These are phyloP conservation scores for Phytophthora melonis DNA, from an alignment of 352 stramenopile species.

Conservation along the genomic window DNA sequence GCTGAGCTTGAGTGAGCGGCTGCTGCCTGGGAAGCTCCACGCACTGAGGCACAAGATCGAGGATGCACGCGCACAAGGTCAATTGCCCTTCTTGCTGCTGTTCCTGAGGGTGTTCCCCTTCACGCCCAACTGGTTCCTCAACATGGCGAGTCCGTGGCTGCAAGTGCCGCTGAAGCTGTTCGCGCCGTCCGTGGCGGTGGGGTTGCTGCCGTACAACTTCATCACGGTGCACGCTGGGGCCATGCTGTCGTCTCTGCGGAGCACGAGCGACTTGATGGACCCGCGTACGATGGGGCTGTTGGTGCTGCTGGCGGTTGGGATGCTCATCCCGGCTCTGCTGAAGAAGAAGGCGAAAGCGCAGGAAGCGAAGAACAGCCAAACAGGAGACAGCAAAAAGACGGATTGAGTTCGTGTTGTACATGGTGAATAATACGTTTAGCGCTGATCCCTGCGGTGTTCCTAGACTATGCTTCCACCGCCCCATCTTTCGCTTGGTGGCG, in stretches of 20 bases:
- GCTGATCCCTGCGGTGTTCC: neutral
- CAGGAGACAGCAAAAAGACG: conserved; percentile 29
- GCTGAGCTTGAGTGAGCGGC: conserved; percentile 61
- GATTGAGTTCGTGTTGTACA: conserved; percentile 26
- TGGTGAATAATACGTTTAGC: conserved; percentile 6
- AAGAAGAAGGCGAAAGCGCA: conserved; percentile 47
- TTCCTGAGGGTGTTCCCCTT: conserved; percentile 87
- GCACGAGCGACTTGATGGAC: conserved; percentile 75
- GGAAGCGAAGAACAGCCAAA: conserved; percentile 9
- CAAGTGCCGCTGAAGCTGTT: conserved; percentile 76
- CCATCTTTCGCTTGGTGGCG: neutral
- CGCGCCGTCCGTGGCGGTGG: conserved; percentile 67
- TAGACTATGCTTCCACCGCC: neutral
- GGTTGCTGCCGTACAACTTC: conserved; percentile 87
- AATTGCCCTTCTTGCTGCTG: conserved; percentile 72
- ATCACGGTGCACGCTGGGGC: conserved; percentile 81
- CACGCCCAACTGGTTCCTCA: conserved; percentile 89
- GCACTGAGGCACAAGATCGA: conserved; percentile 65
- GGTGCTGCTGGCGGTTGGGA: conserved; percentile 62
- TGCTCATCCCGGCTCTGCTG: conserved; percentile 73
- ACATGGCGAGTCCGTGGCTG: conserved; percentile 82
- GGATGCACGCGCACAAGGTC: conserved; percentile 47
- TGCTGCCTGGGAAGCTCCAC: conserved; percentile 69
- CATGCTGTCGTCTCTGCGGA: conserved; percentile 77
- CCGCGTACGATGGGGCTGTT: conserved; percentile 64